phyloP scores from a whole-genome alignment of 352 stramenopile genomes.

The Pythium brassicae region DNA sequence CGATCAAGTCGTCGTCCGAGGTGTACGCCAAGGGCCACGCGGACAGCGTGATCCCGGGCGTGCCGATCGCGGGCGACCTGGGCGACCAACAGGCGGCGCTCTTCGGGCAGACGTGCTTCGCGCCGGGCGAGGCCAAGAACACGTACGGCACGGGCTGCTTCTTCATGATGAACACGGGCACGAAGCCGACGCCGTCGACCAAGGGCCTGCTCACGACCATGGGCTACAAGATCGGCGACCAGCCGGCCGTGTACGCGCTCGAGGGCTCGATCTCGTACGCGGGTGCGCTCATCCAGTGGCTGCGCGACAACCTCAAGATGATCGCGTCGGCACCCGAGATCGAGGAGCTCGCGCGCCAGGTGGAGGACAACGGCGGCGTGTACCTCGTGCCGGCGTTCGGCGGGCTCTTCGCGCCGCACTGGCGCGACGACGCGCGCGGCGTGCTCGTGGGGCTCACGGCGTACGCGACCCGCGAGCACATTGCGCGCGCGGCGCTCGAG shows the following conservation, averaged over 20 bases:
- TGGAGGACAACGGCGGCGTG: slow-evolving; percentile 93
- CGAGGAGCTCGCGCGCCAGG: slow-evolving; percentile 82
- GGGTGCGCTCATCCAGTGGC: slow-evolving; percentile 97
- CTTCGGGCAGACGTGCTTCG: slow-evolving; percentile 97
- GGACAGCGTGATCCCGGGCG: slow-evolving; percentile 68
- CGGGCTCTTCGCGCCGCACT: slow-evolving; percentile 97
- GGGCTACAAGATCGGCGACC: slow-evolving; percentile 76
- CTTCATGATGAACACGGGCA: slow-evolving; percentile 99
- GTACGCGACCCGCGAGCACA: slow-evolving; percentile 93
- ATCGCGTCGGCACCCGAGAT: slow-evolving; percentile 88
- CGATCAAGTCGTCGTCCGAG: slow-evolving; percentile 90
- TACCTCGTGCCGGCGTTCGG: slow-evolving; percentile 98
- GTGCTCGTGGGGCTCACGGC: slow-evolving; percentile 96
- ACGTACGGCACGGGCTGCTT: slow-evolving; percentile 99
- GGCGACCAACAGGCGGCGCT: slow-evolving; percentile 97
- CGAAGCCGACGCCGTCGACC: slow-evolving; percentile 72
- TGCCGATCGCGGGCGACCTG: slow-evolving; percentile 92
- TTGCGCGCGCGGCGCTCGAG: slow-evolving; percentile 95
- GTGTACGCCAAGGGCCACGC: slow-evolving; percentile 68
- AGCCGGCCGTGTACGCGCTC: slow-evolving; percentile 93
- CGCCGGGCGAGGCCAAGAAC: slow-evolving; percentile 94
- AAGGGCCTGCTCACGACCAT: slow-evolving; percentile 96
- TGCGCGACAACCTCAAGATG: slow-evolving; percentile 97
- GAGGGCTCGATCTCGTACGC: slow-evolving; percentile 96
- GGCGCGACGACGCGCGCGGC: slow-evolving; percentile 94